phyloP scores from a whole-genome alignment of 164 flowering plant genomes.

The Nymphaea colorata region DNA sequence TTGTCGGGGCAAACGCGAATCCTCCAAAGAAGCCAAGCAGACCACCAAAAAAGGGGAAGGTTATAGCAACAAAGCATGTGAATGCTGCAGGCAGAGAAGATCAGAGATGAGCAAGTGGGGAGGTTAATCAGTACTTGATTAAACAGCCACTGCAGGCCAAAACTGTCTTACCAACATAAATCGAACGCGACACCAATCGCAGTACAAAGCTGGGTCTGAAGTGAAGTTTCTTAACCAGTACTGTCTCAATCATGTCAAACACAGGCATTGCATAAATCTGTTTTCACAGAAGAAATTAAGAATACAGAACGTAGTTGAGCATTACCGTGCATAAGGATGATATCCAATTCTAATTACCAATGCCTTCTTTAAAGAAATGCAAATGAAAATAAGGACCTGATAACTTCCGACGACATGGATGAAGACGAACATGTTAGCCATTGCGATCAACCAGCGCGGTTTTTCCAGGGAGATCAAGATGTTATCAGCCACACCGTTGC shows the following conservation, averaged over 20 bases:
- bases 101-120: too few species aligned
- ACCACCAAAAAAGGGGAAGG: constrained; percentile 70
- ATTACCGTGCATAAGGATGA: neutral
- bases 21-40: constrained; percentile 70
- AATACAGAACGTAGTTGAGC: neutral
- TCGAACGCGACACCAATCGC: constrained; percentile 30
- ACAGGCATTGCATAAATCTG: constrained; percentile 55
- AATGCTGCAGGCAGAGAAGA: constrained; percentile 24
- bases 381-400: constrained; percentile 27
- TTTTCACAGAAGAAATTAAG: neutral
- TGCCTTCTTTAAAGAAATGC: neutral
- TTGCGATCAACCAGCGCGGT: constrained; percentile 48
- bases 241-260: constrained; percentile 58
- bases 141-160: too few species aligned
- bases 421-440: constrained; percentile 51
- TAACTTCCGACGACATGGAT: constrained; percentile 49
- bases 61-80: constrained; percentile 48
- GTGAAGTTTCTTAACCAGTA: constrained; percentile 30
- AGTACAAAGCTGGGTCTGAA: constrained; percentile 31
- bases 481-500: constrained; percentile 41
- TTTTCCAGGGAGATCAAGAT: constrained; percentile 36
- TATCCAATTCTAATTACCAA: too few species aligned
- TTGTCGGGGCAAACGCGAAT: constrained; percentile 54
- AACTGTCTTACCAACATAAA: constrained; percentile 42
- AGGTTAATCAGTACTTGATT: too few species aligned